Conservation (phyloP, 345 rosid genomes). For the Anastatica hierochuntica region DNA sequence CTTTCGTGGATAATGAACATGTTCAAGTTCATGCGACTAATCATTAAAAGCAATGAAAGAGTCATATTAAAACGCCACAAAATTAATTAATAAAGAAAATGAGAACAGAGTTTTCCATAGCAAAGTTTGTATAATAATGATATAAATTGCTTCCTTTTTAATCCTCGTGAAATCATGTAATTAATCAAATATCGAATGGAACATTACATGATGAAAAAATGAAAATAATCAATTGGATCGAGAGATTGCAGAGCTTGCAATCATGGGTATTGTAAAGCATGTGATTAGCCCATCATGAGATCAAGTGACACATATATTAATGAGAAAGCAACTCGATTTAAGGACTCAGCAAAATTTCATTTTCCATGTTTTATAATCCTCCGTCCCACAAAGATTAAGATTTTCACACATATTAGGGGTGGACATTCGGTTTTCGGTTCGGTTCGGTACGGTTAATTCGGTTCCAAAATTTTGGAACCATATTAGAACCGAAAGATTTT, state of each 20-base stretch:
- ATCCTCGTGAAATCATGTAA: slow-evolving; percentile 12
- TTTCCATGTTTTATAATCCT: no score
- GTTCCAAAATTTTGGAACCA: no score
- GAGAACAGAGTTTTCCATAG: neutral
- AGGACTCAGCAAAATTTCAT: no score
- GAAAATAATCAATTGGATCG: slow-evolving; percentile 16
- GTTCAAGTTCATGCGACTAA: slow-evolving; percentile 25
- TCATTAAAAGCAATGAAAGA: slow-evolving; percentile 20
- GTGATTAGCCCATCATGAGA: slow-evolving; percentile 29
- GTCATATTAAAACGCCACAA: slow-evolving; percentile 7
- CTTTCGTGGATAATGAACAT: slow-evolving; percentile 10
- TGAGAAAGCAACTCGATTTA: neutral
- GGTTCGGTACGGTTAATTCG: no score
- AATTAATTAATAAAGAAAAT: neutral
- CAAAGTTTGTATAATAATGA: neutral
- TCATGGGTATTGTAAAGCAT: slow-evolving; percentile 26
- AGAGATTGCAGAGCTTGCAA: slow-evolving; percentile 21
- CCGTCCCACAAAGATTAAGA: no score
- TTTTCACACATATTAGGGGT: no score
- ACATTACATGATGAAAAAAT: slow-evolving; percentile 14
- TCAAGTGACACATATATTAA: slow-evolving; percentile 15
- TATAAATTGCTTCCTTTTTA: slow-evolving; percentile 8
- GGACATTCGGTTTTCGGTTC: no score
- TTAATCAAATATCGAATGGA: neutral
- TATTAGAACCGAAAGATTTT: no score